These are phyloP conservation scores for Daedaleopsis nitida DNA, from an alignment of 768 basidiomycete species.

Conservation along the genomic window DNA sequence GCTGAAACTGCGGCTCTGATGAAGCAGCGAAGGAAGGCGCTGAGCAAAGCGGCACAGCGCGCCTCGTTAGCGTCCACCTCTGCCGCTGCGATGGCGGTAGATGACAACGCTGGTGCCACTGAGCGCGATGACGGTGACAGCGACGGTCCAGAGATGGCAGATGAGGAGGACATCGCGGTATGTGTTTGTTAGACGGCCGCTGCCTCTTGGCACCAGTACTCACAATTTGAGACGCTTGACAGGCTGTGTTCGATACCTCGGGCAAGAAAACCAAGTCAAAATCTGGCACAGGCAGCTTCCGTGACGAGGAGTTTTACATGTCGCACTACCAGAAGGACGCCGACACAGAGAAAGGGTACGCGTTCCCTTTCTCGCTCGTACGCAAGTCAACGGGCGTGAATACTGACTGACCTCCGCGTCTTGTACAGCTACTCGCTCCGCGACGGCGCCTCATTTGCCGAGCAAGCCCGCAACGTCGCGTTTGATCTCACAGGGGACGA, in stretches of 20 bases:
- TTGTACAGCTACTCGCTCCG: slow-evolving; percentile 76
- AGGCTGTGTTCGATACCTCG: slow-evolving; percentile 68
- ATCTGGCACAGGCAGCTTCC: slow-evolving; percentile 49
- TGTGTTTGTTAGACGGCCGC: slow-evolving; percentile 17
- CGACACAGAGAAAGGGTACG: slow-evolving; percentile 86
- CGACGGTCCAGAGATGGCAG: slow-evolving; percentile 64
- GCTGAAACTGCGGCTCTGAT: slow-evolving; percentile 69
- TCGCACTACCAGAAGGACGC: slow-evolving; percentile 89
- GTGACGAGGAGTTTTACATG: slow-evolving; percentile 89
- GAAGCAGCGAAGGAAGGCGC: slow-evolving; percentile 82
- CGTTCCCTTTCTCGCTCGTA: slow-evolving; percentile 5
- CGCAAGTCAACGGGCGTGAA: not conserved
- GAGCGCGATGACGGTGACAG: slow-evolving; percentile 32
- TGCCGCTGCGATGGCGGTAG: slow-evolving; percentile 33
- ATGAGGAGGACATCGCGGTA: slow-evolving; percentile 79
- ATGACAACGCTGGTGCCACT: slow-evolving; percentile 34
- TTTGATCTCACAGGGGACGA: slow-evolving; percentile 88
- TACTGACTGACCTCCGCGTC: not conserved
- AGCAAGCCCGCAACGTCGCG: slow-evolving; percentile 76
- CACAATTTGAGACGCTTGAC: slow-evolving; percentile 4
- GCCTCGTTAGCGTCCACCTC: slow-evolving; percentile 38
- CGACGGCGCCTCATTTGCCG: slow-evolving; percentile 86
- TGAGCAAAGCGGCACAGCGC: slow-evolving; percentile 64
- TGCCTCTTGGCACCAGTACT: not conserved
- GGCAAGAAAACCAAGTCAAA: slow-evolving; percentile 47